Conservation (phyloP, 305 asterid genomes). For the Fraxinus albicans region DNA sequence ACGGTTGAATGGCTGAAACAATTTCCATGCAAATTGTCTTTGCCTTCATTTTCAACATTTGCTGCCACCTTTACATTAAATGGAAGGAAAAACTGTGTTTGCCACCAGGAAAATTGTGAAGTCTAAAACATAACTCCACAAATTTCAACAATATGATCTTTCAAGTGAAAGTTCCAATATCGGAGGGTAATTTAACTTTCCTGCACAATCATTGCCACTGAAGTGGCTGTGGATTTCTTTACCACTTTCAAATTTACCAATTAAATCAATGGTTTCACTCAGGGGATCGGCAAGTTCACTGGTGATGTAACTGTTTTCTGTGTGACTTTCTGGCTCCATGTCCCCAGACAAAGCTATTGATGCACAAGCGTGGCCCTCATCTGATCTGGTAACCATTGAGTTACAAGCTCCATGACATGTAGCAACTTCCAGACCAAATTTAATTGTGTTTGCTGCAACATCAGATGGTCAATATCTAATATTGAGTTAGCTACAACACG, state of each 20-base stretch:
- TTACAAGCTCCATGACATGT: constrained; percentile 10
- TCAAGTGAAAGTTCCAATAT: neutral
- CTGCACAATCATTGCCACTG: neutral
- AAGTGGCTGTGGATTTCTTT: neutral
- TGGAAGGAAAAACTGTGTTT: too few species aligned
- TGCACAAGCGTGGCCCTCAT: constrained; percentile 8
- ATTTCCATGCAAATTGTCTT: too few species aligned
- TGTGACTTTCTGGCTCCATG: neutral
- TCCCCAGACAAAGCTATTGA: neutral
- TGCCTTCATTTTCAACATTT: too few species aligned
- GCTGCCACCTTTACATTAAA: too few species aligned
- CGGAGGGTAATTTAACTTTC: neutral
- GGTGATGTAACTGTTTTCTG: neutral
- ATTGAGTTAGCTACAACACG: neutral
- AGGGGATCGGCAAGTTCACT: neutral
- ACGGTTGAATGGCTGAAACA: too few species aligned
- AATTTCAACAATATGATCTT: neutral
- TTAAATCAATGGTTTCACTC: neutral
- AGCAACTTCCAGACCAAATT: constrained; percentile 1
- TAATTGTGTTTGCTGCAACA: constrained; percentile 7
- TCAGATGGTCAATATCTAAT: constrained; percentile 6
- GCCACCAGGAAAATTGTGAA: too few species aligned
- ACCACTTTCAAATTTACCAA: neutral
- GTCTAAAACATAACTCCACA: too few species aligned
- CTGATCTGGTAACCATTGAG: constrained; percentile 3